phyloP scores from a whole-genome alignment of 129 eudicot genomes.

The Escallonia herrerae region DNA sequence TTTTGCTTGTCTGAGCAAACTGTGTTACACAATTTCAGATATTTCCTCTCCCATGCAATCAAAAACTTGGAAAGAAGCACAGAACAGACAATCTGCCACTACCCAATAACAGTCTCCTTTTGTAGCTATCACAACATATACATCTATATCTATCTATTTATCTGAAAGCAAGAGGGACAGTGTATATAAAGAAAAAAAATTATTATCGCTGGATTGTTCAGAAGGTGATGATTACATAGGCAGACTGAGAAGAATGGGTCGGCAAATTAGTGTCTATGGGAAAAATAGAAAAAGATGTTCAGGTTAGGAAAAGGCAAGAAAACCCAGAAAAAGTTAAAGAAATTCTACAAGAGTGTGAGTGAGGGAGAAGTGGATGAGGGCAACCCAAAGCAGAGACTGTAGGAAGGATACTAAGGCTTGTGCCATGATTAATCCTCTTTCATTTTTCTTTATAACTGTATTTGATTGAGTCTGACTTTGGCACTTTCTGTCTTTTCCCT shows the following conservation, averaged over 20 bases:
- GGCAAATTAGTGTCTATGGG: constrained; percentile 10
- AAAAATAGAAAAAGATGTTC: not conserved
- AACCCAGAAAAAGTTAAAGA: constrained; percentile 6
- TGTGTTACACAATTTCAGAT: constrained; percentile 7
- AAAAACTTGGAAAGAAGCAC: constrained; percentile 21
- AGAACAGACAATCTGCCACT: constrained; percentile 4
- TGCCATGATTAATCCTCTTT: not conserved
- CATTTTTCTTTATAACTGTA: constrained; percentile 8
- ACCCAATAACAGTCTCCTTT: constrained; percentile 13
- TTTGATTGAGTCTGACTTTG: constrained; percentile 16
- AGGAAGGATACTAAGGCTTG: not conserved
- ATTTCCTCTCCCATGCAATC: constrained; percentile 23
- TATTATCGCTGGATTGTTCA: constrained; percentile 10
- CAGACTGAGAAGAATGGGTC: constrained; percentile 21
- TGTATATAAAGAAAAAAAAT: constrained; percentile 4
- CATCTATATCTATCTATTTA: not conserved
- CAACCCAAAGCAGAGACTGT: not conserved
- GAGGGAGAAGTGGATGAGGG: constrained; percentile 9
- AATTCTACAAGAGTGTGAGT: constrained; percentile 10
- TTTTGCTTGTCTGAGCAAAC: constrained; percentile 9
- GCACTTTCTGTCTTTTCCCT: constrained; percentile 44
- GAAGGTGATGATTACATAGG: constrained; percentile 41
- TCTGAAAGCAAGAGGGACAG: constrained; percentile 4
- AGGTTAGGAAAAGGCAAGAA: not conserved
- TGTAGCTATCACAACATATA: constrained; percentile 21